Evolutionary conservation across 441 rosid species (phyloP).

Genomic region (Jatropha multifida): DNA sequence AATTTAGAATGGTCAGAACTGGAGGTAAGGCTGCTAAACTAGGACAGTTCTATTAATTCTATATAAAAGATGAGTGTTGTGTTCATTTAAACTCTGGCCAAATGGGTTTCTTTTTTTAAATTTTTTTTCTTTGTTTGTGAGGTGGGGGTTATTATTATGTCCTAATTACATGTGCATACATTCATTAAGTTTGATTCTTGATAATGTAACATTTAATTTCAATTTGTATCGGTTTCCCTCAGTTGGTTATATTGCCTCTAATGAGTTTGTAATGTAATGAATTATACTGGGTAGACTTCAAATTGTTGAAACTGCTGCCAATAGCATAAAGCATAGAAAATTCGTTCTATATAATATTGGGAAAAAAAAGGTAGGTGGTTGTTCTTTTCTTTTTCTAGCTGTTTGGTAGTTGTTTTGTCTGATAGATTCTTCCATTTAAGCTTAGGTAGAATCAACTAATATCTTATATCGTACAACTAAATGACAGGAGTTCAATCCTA

Average conservation of each 20-base stretch:
- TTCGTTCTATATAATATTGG: no score
- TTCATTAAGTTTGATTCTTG: background rate
- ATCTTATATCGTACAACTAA: conserved; percentile 5
- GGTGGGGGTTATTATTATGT: background rate
- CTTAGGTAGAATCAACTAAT: conserved; percentile 21
- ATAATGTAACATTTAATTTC: no score
- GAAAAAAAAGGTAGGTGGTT: no score
- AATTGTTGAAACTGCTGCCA: no score
- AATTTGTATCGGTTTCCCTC: no score
- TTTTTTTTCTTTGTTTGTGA: background rate
- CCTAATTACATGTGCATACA: background rate
- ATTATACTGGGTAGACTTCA: no score
- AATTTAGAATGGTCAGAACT: conserved; percentile 12
- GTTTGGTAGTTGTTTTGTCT: conserved; percentile 15
- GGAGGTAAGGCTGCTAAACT: background rate
- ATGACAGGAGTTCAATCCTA: conserved; percentile 8
- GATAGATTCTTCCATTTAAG: conserved; percentile 17
- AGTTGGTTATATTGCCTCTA: no score
- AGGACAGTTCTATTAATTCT: background rate
- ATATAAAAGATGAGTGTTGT: no score
- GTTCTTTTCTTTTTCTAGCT: background rate
- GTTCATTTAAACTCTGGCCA: no score
- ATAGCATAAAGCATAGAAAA: no score
- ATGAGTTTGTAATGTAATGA: no score
- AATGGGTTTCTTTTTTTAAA: background rate